Evolutionary conservation across 2,329 filamentous ascomycete genomes (phyloP).

Genomic region (Paraphaeosphaeria minitans): DNA sequence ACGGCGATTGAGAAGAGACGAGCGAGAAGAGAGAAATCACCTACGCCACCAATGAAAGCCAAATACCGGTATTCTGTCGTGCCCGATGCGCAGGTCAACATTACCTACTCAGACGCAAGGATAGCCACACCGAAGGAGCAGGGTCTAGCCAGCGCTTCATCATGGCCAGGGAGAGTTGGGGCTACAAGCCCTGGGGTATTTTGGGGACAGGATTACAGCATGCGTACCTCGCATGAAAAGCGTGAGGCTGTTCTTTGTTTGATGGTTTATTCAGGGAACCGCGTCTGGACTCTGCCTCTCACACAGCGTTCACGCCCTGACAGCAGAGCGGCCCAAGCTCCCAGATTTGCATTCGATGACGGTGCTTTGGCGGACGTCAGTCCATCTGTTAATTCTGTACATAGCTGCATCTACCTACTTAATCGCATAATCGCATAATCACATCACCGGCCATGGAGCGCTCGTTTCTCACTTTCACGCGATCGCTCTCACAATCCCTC

Average conservation of each 20-base stretch:
- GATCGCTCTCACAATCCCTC: background rate
- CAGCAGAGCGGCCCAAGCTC: constrained; percentile 1
- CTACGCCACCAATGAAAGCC: background rate
- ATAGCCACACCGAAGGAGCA: background rate
- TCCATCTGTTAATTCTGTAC: background rate
- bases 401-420: background rate
- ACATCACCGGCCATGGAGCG: constrained; percentile 6
- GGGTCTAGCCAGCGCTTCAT: background rate
- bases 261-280: background rate
- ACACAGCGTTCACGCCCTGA: background rate
- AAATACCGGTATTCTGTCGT: background rate
- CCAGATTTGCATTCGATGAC: constrained; percentile 2
- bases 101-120: background rate
- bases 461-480: background rate
- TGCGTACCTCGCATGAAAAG: background rate
- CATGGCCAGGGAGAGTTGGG: background rate
- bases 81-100: background rate
- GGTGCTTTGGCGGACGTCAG: constrained; percentile 1
- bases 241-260: constrained; percentile 3
- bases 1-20: constrained; percentile 4
- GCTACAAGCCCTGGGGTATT: background rate
- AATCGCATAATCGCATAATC: background rate
- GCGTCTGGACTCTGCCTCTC: background rate
- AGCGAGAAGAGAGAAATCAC: background rate
- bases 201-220: background rate